Evolutionary conservation across 2,329 filamentous ascomycete genomes (phyloP), one percentile per base, ranked within the genome.

Genomic region (Colletotrichum euphorbiae): DNA sequence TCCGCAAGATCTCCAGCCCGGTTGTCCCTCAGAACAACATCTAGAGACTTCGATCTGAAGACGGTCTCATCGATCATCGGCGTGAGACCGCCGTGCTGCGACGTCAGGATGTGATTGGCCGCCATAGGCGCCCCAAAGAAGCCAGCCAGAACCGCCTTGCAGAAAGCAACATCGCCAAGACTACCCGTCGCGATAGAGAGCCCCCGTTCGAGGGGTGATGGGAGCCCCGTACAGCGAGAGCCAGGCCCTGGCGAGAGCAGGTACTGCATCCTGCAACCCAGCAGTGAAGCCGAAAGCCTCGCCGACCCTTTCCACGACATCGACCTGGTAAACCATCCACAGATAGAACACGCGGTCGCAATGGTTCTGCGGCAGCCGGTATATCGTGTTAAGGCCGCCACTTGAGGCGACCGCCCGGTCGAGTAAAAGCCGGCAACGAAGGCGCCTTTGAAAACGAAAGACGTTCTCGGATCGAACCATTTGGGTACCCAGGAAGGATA

Each of bases 401-500:
- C 12, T 11, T 68, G 59, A 8, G 54, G 68, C 19, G 55, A 61
- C 8, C 62, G 68, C 11, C 63, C 63, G 17, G 59, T 61, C 8
- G 63, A 50, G 24, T 50, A 69, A 15, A 70, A 61, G 7, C 70
- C 70, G 21, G 70, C 63, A 40, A 70, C 46, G 48, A 51, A 69
- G 12, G 55, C 69, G 4, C 55, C 68, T 24, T 46, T 61, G 19
- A 70, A 64, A 6, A 62, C 60, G 13, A 56, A 48, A 4, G 31
- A 70, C 2, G 55, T 58, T 12, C 52, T 54, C n/a, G 8, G 21
- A n/a, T 70, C 64, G 28, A 70, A 69, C 68, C 70, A 70, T 33
- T 70, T 70, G 17, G 70, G 70, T 13, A 70, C 64, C 70, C 68
- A 71, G 15, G 68, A 70, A 3, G 68, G 70, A 38, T 62, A 70